A percentile compares a stretch with the other conserved stretches of the same genome.
These are phyloP conservation scores for Talaromyces adpressus DNA, from an alignment of 495 filamentous ascomycete species.

Conservation along the genomic window DNA sequence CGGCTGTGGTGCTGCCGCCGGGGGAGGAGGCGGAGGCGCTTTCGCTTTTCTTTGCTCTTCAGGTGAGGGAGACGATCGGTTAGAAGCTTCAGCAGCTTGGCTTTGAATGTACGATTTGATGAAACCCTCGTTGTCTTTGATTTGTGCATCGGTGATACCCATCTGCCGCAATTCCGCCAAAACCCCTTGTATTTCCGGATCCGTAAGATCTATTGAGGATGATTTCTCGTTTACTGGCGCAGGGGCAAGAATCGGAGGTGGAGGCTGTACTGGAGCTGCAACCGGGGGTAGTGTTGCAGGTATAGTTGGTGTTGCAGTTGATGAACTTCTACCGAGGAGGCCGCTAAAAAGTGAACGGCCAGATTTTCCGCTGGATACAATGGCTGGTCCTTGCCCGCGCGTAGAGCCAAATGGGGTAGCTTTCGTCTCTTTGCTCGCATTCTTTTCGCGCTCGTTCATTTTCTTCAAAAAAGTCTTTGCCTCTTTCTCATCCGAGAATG, in stretches of 20 bases:
- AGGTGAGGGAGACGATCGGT: conserved; percentile 11
- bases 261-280: conserved; percentile 19
- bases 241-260: conserved; percentile 14
- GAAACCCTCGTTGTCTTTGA: conserved; percentile 87
- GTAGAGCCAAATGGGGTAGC: conserved; percentile 68
- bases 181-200: conserved; percentile 78
- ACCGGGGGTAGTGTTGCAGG: conserved; percentile 43
- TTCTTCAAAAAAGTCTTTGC: conserved; percentile 92
- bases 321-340: conserved; percentile 66
- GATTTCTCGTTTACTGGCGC: conserved; percentile 38
- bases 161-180: conserved; percentile 75
- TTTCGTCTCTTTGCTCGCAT: conserved; percentile 76
- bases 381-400: conserved; percentile 37
- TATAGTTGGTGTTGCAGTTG: conserved; percentile 45
- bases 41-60: conserved; percentile 42
- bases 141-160: conserved; percentile 89
- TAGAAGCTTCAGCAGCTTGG: conserved; percentile 47
- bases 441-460: conserved; percentile 89
- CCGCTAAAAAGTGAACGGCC: conserved; percentile 56
- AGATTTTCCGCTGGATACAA: conserved; percentile 40
- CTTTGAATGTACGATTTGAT: conserved; percentile 88
- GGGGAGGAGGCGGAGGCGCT: conserved; percentile 52
- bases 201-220: conserved; percentile 69
- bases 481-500: conserved; percentile 94
- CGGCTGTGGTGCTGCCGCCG: conserved; percentile 47